Percentiles rank a stretch among this genome's conserved stretches.
phyloP scores from a whole-genome alignment of 176 grass and related monocot species.

The Alopecurus myosuroides region DNA sequence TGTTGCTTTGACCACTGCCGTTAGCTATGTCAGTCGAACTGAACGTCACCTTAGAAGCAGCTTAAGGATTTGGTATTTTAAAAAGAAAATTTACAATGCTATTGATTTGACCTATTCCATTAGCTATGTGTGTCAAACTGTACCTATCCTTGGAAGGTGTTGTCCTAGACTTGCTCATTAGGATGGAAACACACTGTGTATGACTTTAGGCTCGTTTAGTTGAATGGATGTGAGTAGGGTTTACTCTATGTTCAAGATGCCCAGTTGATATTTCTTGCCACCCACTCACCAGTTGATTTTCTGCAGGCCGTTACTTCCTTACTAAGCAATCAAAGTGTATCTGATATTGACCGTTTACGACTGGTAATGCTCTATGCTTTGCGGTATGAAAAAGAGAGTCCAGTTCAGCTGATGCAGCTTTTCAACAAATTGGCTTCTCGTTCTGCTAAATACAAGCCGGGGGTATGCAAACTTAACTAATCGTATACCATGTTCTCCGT shows the following conservation, averaged over 20 bases:
- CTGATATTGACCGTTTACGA: constrained; percentile 82
- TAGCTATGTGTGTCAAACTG: not conserved
- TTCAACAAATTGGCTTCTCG: constrained; percentile 96
- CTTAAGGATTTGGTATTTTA: not conserved
- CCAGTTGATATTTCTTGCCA: constrained; percentile 5
- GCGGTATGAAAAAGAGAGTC: constrained; percentile 98
- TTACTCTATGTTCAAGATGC: not conserved
- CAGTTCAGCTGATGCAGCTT: constrained; percentile 99
- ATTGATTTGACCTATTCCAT: not conserved
- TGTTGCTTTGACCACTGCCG: not conserved
- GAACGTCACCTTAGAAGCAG: not conserved
- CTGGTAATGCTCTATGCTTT: constrained; percentile 90
- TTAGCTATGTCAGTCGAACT: not conserved
- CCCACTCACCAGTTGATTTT: constrained; percentile 20
- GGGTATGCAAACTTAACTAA: constrained; percentile 55
- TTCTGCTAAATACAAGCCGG: constrained; percentile 94
- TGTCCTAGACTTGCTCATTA: constrained; percentile 1
- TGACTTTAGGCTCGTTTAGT: constrained; percentile 2
- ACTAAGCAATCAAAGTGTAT: constrained; percentile 87
- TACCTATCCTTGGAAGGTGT: not conserved
- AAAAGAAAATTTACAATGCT: not conserved
- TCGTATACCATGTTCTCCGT: constrained; percentile 10
- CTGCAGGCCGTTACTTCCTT: constrained; percentile 77
- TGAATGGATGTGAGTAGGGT: not conserved
- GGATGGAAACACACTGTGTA: not conserved